Base-by-base conservation (phyloP, 768 basidiomycete species). In the Lactarius indigo region DNA sequence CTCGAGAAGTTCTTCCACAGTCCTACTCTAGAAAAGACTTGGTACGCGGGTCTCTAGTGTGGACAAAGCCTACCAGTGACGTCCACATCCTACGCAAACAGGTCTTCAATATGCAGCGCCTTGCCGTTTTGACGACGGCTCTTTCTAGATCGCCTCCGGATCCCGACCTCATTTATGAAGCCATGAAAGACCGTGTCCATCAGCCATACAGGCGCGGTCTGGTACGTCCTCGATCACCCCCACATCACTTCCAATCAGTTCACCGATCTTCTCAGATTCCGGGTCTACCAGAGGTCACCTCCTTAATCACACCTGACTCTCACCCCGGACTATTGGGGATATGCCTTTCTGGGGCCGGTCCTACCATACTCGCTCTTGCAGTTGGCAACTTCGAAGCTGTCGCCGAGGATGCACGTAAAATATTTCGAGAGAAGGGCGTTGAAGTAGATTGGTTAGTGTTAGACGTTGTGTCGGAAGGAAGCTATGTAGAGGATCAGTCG, bases 141-240 rank as follows among this genome's bases (percentile, higher is more conserved):
- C 84, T 99, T 13, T 90, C 87, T 3, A 89, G 90, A 73, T 86
- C 88, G 13, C 96, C 97, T 1, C 96, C 96, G 1, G 94, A 99
- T 75, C 87, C 97, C 0, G 91, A 88, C 26, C 86, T 99, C n/a
- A 98, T 98, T 65, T 98, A 96, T 76, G 96, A 98, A 75, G 96
- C 96, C 1, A 98, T 98, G 97, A 96, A 98, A 74, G 97, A 99
- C 78, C 87, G 92, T 61, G 85, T 99, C 17, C 97, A 99, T 76
- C 97, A 99, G 75, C 97, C 97, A 1, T 98, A 98, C 76, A 88
- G 97, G 35, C 94, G 89, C 77, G 76, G 82, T 31, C 82, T 99
- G 64, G 95, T 95, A 74, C 47, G 90, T 80, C 3, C 62, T 65
- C 30, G 37, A 56, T 37, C 59, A 47, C 9, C 64, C 64, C 44